Conservation (phyloP, 148 eudicot genomes). For the Heliamphora exappendiculata region DNA sequence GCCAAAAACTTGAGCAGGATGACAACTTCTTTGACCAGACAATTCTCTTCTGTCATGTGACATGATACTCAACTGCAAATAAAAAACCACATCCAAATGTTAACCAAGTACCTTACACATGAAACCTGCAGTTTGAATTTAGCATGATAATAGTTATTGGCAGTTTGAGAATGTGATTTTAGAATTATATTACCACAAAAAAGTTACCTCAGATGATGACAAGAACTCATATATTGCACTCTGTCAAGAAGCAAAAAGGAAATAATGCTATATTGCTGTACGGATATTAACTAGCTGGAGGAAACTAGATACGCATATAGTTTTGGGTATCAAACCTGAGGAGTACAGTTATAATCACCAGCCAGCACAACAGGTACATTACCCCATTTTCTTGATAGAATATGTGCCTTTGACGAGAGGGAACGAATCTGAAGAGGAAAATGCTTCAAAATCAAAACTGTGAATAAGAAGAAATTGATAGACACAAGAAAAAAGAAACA, state of each 20-base stretch:
- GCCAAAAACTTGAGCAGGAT: conserved; percentile 24
- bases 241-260: conserved; percentile 15
- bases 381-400: conserved; percentile 38
- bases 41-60: conserved; percentile 36
- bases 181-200: neutral
- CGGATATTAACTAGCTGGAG: neutral
- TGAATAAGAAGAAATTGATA: neutral
- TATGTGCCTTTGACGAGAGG: conserved; percentile 27
- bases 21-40: conserved; percentile 37
- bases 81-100: conserved; percentile 6
- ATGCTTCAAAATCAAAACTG: neutral
- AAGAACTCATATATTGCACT: conserved; percentile 27
- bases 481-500: neutral
- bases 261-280: neutral
- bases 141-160: neutral
- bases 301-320: neutral
- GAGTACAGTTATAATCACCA: conserved; percentile 42
- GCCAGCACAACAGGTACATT: conserved; percentile 35
- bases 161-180: neutral
- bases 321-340: conserved; percentile 28
- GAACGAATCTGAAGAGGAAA: conserved; percentile 27
- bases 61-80: conserved; percentile 30
- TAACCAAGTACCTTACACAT: neutral
- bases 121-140: neutral
- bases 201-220: conserved; percentile 25